Base-by-base conservation (phyloP, 345 rosid species). In the Geranium rotundifolium region DNA sequence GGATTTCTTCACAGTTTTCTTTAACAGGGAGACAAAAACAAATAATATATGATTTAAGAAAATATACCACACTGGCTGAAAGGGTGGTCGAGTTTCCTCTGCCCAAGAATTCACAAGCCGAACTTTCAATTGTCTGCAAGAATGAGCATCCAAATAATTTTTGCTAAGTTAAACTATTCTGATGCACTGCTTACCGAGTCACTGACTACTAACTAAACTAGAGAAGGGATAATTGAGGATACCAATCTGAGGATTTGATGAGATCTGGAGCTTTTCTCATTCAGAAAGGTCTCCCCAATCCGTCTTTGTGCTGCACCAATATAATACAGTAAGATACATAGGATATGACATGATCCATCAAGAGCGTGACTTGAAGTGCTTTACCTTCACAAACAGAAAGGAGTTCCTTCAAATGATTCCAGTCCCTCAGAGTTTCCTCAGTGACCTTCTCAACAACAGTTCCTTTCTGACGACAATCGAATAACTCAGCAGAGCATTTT, bases 221-320 rank as follows among this genome's bases (percentile, higher is more conserved):
- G 41, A 34, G 41, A 34, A 4, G 41, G 41, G 41, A 34, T 8
- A 1, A 34, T 34, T 8, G 41, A 34, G 41, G 3, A 34, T 63
- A 93, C 97, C 82, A 93, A 75, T 93, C 86, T 86, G 63, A 93
- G 89, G 73, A 93, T 93, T 72, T 90, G 99, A 83, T 93, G 99
- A 64, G 99, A 93, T 77, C 99, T 83, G 59, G 99, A 93, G 83
- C 99, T 93, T 79, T 80, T 93, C 72, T 93, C 96, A 66, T 93
- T 93, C 71, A 90, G 59, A 34, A 71, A 80, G 71, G 99, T 92
- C 82, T 92, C 99, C 60, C 99, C 97, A 68, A 86, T 82, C 73
- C 71, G 84, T 72, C 99, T 83, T 63, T 93, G 99, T 37, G 95
- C 99, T 93, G 85, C 60, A 76, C 72, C 10, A 72, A 46, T 54